These are phyloP conservation scores for Magnolia officinalis DNA, from an alignment of 164 flowering plant species.

Conservation along the genomic window DNA sequence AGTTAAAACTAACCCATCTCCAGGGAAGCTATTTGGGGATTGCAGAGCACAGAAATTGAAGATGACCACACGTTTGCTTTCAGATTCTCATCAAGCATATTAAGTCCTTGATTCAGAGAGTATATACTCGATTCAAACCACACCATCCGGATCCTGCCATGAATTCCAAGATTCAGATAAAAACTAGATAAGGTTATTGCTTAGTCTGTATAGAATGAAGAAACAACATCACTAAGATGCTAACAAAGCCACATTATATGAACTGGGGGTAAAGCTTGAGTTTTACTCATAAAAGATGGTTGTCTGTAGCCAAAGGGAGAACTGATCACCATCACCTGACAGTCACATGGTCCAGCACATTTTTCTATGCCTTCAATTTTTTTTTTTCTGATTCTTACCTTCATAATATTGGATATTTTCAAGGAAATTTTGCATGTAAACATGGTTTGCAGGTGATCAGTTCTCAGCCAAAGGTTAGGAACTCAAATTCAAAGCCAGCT, in stretches of 20 bases:
- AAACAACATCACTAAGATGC: background rate
- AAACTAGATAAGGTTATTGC: no score
- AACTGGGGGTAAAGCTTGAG: background rate
- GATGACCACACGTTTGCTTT: constrained; percentile 2
- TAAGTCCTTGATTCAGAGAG: constrained; percentile 2
- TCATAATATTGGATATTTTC: no score
- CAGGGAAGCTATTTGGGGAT: constrained; percentile 6
- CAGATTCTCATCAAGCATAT: constrained; percentile 17
- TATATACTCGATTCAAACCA: constrained; percentile 11
- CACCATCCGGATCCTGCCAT: constrained; percentile 30
- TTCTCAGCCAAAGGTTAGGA: no score
- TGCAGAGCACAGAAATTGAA: constrained; percentile 11
- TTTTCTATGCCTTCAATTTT: no score
- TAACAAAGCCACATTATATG: background rate
- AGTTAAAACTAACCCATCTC: constrained; percentile 34
- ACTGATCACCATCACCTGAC: background rate
- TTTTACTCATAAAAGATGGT: background rate
- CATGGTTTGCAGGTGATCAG: no score
- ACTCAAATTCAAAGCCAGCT: no score
- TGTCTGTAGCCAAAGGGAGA: background rate
- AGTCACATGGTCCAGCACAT: no score
- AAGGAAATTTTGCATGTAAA: no score
- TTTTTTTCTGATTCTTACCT: no score
- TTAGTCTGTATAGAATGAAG: background rate
- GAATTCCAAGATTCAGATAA: constrained; percentile 1